A percentile compares a stretch with the other conserved stretches of the same genome.
Conservation (phyloP, 2,329 filamentous ascomycete genomes). For the Colletotrichum kahawae region DNA sequence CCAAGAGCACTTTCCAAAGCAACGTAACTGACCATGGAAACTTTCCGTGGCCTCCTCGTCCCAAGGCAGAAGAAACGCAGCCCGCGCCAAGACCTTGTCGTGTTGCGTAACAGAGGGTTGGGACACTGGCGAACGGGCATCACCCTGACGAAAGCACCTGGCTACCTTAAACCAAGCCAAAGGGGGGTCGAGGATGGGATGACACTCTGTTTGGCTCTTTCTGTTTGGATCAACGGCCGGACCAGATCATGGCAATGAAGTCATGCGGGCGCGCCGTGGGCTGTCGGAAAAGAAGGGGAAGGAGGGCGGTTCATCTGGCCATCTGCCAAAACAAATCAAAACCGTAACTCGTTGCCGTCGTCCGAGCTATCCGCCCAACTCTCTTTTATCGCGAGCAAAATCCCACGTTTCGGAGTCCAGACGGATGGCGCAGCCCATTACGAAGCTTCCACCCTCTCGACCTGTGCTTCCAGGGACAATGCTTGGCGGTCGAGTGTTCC, state of each 20-base stretch:
- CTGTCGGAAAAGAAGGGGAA: neutral
- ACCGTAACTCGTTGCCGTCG: neutral
- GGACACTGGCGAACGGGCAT: neutral
- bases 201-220: neutral
- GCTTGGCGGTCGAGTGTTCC: conserved; percentile 3
- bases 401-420: conserved; percentile 11
- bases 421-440: conserved; percentile 17
- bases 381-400: neutral
- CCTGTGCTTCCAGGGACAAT: neutral
- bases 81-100: neutral
- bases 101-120: neutral
- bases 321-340: neutral
- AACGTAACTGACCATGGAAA: neutral
- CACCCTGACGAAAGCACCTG: neutral
- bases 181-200: conserved; percentile 7
- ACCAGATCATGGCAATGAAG: neutral
- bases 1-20: neutral
- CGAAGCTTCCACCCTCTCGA: neutral
- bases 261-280: neutral
- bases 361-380: conserved; percentile 17
- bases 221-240: neutral
- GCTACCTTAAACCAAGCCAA: neutral
- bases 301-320: conserved; percentile 2
- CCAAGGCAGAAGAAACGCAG: neutral
- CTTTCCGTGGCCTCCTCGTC: neutral